Evolutionary conservation across 2,329 filamentous ascomycete genomes (phyloP), one percentile per base, ranked within the genome.

Genomic region (Botrytis byssoidea): DNA sequence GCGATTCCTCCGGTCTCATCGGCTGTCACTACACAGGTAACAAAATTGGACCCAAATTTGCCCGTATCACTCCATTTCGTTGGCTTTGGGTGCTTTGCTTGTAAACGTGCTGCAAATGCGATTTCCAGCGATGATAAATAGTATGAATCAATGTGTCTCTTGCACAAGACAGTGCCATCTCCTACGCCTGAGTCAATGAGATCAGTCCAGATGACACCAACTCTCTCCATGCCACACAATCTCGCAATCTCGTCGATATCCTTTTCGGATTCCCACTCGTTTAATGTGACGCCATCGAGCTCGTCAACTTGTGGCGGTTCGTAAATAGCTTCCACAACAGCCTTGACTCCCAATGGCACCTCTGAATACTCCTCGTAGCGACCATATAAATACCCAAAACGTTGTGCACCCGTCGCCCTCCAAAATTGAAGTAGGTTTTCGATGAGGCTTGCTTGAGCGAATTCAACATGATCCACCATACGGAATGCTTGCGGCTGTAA

Each of bases 381-480:
- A 29, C 96, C 96, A 79, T 98, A 99, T 9, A 99, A 84, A 79
- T 95, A 97, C 9, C 95, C 96, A 65, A 98, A 82, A 59, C 96
- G 89, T 82, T 99, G 96, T 42, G 88, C 84, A 6, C 94, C 95
- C 2, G 93, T 94, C 77, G 89, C 91, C 78, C 97, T 89, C 95
- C 96, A 99, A 74, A 95, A 93, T 79, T 98, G 91, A 77, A 99
- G 90, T 73, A 98, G 90, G n/a, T 89, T 90, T 81, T 99, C 93
- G 79, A 98, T 93, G 48, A 98, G 89, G 71, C 90, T 87, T 4
- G 94, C 91, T 1, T 93, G 91, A 2, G 95, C 91, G 81, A 99
- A 98, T 83, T 99, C 97, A 76, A 99, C 96, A 82, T 99, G 96
- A 80, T 99, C 96, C 5, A 99, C 95, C 93, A 96, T 98, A 70